Percentiles rank a stretch among this genome's conserved stretches.
Evolutionary conservation across 2,329 filamentous ascomycete species (phyloP).

Genomic region (Penicillium sp.): DNA sequence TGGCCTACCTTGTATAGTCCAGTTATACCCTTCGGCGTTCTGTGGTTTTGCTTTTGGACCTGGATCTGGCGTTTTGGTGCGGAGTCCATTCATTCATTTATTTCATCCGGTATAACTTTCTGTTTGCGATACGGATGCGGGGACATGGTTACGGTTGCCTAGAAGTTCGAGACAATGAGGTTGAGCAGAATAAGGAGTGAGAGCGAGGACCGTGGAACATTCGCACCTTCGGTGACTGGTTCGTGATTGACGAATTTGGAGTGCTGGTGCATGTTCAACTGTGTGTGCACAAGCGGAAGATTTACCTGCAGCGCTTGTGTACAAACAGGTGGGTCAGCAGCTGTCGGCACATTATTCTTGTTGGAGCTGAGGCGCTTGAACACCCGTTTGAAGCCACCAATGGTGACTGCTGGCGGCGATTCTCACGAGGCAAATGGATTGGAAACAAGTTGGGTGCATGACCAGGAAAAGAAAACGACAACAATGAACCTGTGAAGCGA

Average conservation of each 20-base stretch:
- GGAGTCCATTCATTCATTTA: conserved; percentile 3
- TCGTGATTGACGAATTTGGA: conserved; percentile 39
- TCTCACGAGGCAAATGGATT: no score
- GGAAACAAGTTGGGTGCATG: no score
- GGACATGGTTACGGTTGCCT: conserved; percentile 18
- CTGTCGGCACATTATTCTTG: conserved; percentile 6
- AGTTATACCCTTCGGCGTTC: not conserved
- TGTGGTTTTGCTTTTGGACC: conserved; percentile 5
- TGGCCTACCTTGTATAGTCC: conserved; percentile 32
- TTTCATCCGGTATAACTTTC: conserved; percentile 10
- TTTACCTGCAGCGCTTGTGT: conserved; percentile 36
- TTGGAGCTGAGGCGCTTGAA: conserved; percentile 20
- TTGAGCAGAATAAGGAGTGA: conserved; percentile 1
- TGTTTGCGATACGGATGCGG: conserved; percentile 18
- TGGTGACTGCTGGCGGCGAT: conserved; percentile 22
- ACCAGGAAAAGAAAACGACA: no score
- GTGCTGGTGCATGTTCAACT: conserved; percentile 44
- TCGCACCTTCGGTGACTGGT: conserved; percentile 18
- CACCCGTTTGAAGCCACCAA: conserved; percentile 32
- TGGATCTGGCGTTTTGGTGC: not conserved
- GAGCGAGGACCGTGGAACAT: no score
- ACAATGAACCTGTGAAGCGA: no score
- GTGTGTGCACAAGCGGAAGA: conserved; percentile 41
- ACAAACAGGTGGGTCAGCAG: conserved; percentile 30
- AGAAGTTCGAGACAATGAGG: not conserved